A percentile compares a stretch with the other conserved stretches of the same genome.
These are phyloP conservation scores for Parachaetomium inaequale DNA, from an alignment of 495 filamentous ascomycete species.

Conservation along the genomic window DNA sequence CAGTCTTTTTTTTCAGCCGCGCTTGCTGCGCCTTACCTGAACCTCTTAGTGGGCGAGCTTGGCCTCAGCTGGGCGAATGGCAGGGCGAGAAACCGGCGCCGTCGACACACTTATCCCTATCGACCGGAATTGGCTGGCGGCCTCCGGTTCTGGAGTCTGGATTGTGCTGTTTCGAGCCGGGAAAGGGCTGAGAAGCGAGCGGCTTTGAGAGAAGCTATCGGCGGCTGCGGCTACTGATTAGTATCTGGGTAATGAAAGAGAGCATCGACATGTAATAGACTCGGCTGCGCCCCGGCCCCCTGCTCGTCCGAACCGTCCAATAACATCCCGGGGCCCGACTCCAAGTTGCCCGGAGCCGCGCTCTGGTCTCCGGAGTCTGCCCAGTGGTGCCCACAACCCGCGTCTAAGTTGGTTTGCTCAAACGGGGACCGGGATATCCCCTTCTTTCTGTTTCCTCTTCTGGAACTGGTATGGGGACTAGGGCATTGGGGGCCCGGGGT, in stretches of 20 bases:
- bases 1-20: conserved; percentile 11
- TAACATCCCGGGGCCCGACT: background rate
- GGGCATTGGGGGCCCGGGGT: background rate
- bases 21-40: conserved; percentile 21
- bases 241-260: background rate
- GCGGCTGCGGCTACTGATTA: conserved; percentile 13
- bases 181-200: background rate
- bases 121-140: conserved; percentile 13
- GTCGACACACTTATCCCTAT: background rate
- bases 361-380: conserved; percentile 15
- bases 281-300: conserved; percentile 10
- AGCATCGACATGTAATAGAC: background rate
- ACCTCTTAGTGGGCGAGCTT: conserved; percentile 14
- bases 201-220: background rate
- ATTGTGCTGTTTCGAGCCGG: background rate
- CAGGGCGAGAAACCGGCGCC: conserved; percentile 1
- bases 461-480: conserved; percentile 1
- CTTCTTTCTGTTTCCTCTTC: conserved; percentile 13
- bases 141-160: conserved; percentile 4
- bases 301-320: conserved; percentile 10
- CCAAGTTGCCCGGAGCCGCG: conserved; percentile 11
- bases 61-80: conserved; percentile 12
- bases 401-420: conserved; percentile 10
- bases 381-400: conserved; percentile 10
- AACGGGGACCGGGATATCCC: conserved; percentile 8